Base-by-base conservation (phyloP, 352 stramenopile species). In the Elongisporangium anandrum region DNA sequence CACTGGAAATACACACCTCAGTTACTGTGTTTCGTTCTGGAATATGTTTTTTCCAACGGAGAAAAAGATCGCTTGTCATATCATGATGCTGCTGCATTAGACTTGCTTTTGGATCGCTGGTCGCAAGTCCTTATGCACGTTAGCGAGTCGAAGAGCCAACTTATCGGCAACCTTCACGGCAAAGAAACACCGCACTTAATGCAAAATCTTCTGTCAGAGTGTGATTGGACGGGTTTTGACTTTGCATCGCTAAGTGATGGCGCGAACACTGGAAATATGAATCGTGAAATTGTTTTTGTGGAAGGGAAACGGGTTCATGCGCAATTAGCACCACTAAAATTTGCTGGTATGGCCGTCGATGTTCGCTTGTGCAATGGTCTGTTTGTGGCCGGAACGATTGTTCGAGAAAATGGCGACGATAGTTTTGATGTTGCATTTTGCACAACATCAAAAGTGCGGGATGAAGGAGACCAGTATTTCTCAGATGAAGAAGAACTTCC, bases 1-100 rank as follows among this genome's bases (percentile, higher is more conserved):
- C 81, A 91, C 60, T 91, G 81, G 81, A 77, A 77, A 50, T 72
- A 68, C 49, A 91, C 81, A 1, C 81, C 81, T 5, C 74, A 89
- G 41, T 66, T 91, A 19, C 68, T 91, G 0, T 71, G 75, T n/a
- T 78, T 76, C 26, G 55, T 89, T 4, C 67, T 86, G 13, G 77
- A 91, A 47, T 60, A 85, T 39, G 68, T 82, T 0, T 79, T 89
- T 22, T 41, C 47, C n/a, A 64, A 65, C 49, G 77, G 79, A 24
- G 66, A 86, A 12, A 84, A 76, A 51, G 81, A 89, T 58, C 61
- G 70, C 1, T 52, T 91, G 10, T 64, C 67, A 5, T 91, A 74
- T 57, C 57, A 52, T 2, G 72, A 89, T 51, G 66, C 75, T 1
- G 71, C 77, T 1, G 71, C 75, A 16, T 52, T 91, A 13, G 81